Evolutionary conservation across 768 basidiomycete genomes (phyloP), one percentile per base, ranked within the genome.

Genomic region (Rhodotorula kratochvilovae): DNA sequence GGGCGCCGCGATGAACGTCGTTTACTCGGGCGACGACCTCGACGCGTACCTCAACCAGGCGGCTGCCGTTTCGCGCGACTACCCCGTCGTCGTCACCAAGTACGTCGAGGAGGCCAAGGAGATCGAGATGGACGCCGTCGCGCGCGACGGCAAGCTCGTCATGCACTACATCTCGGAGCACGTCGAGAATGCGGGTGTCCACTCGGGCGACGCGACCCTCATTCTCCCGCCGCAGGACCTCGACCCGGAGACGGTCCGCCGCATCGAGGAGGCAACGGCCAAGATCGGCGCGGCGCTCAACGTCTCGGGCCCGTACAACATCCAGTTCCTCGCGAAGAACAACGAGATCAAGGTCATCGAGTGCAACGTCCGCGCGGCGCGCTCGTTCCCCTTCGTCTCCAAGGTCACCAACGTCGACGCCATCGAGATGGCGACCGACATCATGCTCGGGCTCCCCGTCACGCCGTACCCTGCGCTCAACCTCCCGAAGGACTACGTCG

Each of bases 311-410:
- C 95, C 95, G 1, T 98, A 90, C 87, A 99, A 99, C 80, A 99
- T 99, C 79, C 95, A 99, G 83, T 97, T 99, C 83, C 97, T 99
- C 77, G 95, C 95, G 61, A 99, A 99, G 86, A 90, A 99, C 83
- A 98, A 97, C 83, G 95, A 97, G 81, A 98, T 99, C 85, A 99
- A 99, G 85, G 95, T 99, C 77, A 99, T 99, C 80, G 95, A 99
- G 81, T 98, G 95, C 82, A 99, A 99, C 82, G 84, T 99, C 45
- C 91, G 95, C 66, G 96, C 96, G 0, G 95, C 95, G 33, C 87
- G 95, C 71, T 97, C 95, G 0, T 97, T 95, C 87, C 95, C 95
- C 53, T 99, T 99, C 84, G 95, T 99, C 35, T 96, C 93, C 15
- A 99, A 99, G 81, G 92, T 96, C 70, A 97, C 96, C 15, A 93